Evolutionary conservation across 208 protist genomes (phyloP), one percentile per base, ranked within the genome.

Genomic region (Wallacemonas sp.): DNA sequence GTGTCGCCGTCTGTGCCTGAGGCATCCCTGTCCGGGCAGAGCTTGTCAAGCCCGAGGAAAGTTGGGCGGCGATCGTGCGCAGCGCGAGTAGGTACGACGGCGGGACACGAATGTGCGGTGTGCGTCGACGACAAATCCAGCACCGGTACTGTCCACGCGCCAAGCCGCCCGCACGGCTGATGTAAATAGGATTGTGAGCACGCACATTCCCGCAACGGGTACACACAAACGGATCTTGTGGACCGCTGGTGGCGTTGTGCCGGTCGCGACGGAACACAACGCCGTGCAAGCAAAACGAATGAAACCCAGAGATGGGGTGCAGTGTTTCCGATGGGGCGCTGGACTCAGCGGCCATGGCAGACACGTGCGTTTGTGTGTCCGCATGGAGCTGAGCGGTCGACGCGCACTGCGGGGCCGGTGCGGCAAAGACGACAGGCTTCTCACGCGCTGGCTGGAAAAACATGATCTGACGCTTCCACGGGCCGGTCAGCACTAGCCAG

Each of bases 401-500:
- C n/a, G n/a, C n/a, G n/a, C n/a, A n/a, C n/a, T n/a, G n/a, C n/a
- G n/a, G n/a, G n/a, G n/a, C n/a, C n/a, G n/a, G 42, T 54, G 46
- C 27, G 19, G 27, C 27, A 9, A 10, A 9, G 10, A 32, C 4
- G 46, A n/a, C 10, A 34, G 32, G 3, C 5, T 5, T 34, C 30
- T 57, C 50, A 19, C 46, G 42, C 30, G 45, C 57, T 1, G 73
- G 77, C 2, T 66, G 60, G 46, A 86, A 82, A 30, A 82, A 65
- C 1, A 86, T 10, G 3, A 79, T 50, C 32, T 79, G 48, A 10
- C 45, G 58, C 19, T 44, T 21, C 79, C 70, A 81, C 45, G 71
- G 54, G 3, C 79, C 79, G 10, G 69, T 67, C 29, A 79, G 57
- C 1, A 86, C 36, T 2, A 79, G 38, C 79, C 76, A 82, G 53